phyloP scores from a whole-genome alignment of 2,329 filamentous ascomycete species.

The Aspergillus jensenii region DNA sequence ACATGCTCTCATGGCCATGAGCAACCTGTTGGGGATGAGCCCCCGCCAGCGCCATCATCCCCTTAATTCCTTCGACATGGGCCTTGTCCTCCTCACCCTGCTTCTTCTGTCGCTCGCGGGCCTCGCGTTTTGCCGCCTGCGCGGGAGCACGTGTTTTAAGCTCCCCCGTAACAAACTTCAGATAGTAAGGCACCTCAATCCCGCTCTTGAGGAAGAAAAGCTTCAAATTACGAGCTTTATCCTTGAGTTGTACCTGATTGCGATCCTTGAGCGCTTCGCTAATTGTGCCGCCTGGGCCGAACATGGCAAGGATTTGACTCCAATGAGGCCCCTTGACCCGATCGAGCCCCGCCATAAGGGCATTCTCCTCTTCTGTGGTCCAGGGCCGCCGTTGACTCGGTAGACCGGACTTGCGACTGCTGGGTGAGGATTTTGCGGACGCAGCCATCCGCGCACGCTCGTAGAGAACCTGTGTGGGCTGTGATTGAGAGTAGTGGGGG shows the following conservation, averaged over 20 bases:
- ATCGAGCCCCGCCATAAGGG: conserved; percentile 83
- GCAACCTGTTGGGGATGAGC: conserved; percentile 37
- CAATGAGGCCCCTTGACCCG: conserved; percentile 88
- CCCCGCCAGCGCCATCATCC: conserved; percentile 48
- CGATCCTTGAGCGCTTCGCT: conserved; percentile 83
- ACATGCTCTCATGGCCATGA: conserved; percentile 37
- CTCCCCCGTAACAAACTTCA: conserved; percentile 86
- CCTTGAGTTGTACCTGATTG: conserved; percentile 88
- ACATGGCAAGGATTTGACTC: conserved; percentile 85
- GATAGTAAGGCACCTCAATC: conserved; percentile 83
- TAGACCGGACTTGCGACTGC: conserved; percentile 51
- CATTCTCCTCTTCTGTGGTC: conserved; percentile 87
- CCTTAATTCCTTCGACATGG: conserved; percentile 48
- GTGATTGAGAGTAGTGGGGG: conserved; percentile 48
- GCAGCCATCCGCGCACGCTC: conserved; percentile 58
- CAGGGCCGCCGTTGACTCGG: conserved; percentile 71
- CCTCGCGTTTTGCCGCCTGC: conserved; percentile 51
- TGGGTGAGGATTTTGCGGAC: conserved; percentile 55
- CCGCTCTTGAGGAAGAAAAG: conserved; percentile 89
- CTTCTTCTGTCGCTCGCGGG: conserved; percentile 47
- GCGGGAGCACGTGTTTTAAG: conserved; percentile 80
- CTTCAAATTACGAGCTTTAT: conserved; percentile 87
- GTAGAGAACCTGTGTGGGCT: conserved; percentile 57
- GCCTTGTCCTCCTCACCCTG: conserved; percentile 49
- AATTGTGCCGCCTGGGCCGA: conserved; percentile 75